Conservation (phyloP, 345 rosid species). For the Bruguiera sexangula region DNA sequence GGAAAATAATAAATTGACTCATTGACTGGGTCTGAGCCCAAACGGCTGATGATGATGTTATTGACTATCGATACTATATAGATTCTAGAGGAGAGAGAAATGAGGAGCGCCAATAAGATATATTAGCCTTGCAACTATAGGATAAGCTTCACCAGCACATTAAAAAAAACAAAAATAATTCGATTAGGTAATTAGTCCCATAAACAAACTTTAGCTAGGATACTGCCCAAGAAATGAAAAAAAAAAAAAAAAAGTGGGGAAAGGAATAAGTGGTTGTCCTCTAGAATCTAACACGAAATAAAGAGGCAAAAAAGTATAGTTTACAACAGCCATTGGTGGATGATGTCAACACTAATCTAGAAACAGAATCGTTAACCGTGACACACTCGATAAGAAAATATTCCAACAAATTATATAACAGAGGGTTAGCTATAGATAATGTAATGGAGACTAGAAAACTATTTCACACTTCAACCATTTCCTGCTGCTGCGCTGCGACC, state of each 20-base stretch:
- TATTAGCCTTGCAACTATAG: no score
- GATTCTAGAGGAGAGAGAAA: no score
- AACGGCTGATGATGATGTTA: background rate
- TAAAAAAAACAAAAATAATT: background rate
- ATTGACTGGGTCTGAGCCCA: background rate
- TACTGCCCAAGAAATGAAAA: background rate
- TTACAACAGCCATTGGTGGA: background rate
- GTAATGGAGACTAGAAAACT: no score
- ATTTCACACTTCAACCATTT: no score
- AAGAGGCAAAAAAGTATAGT: background rate
- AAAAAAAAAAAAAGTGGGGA: background rate
- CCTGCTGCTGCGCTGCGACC: no score
- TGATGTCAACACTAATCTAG: conserved; percentile 5
- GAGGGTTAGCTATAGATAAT: no score
- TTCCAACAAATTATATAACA: no score
- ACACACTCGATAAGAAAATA: no score
- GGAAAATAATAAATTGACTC: background rate
- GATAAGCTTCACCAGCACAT: no score
- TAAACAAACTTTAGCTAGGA: background rate
- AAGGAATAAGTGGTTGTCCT: conserved; percentile 1
- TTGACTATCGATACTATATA: background rate
- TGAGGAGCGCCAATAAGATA: no score
- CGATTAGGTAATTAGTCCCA: background rate
- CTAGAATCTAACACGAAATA: background rate
- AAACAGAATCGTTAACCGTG: background rate